Conservation (phyloP, 371 early-diverging fungal genomes). For the Apophysomyces sp. region DNA sequence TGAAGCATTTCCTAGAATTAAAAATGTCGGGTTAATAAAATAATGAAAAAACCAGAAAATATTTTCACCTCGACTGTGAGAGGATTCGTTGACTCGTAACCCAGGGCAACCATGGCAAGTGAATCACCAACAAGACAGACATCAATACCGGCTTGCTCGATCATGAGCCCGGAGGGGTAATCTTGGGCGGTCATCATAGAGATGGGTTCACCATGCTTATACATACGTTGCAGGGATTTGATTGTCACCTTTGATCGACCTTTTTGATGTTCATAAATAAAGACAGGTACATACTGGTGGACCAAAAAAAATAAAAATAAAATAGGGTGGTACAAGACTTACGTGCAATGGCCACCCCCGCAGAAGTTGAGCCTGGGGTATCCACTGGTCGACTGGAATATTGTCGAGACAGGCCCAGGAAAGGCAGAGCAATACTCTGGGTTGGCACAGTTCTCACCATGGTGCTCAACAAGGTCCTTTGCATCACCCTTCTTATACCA, state of each 20-base stretch:
- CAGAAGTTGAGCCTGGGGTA: not conserved
- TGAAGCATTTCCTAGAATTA: constrained; percentile 87
- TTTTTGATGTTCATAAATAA: constrained; percentile 9
- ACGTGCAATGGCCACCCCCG: constrained; percentile 2
- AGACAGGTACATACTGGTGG: too few relatives aligned
- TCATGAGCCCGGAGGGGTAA: constrained; percentile 86
- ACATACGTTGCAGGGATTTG: constrained; percentile 72
- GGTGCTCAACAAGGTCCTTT: not conserved
- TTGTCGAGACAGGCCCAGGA: not conserved
- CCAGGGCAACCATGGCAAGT: constrained; percentile 94
- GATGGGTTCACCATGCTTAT: constrained; percentile 72
- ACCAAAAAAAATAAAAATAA: not conserved
- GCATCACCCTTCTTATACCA: not conserved
- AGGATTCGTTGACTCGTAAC: constrained; percentile 81
- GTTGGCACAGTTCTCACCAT: not conserved
- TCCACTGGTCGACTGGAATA: constrained; percentile 28
- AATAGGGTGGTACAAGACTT: constrained; percentile 6
- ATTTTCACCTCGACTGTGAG: constrained; percentile 80
- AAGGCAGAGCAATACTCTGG: not conserved
- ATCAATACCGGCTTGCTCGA: constrained; percentile 84
- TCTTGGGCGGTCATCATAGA: constrained; percentile 87
- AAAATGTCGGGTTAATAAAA: not conserved
- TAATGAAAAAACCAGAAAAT: not conserved
- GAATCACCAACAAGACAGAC: constrained; percentile 93
- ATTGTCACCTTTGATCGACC: constrained; percentile 79